Base-by-base conservation (phyloP, 257 asterid genomes). In the Coffea canephora region DNA sequence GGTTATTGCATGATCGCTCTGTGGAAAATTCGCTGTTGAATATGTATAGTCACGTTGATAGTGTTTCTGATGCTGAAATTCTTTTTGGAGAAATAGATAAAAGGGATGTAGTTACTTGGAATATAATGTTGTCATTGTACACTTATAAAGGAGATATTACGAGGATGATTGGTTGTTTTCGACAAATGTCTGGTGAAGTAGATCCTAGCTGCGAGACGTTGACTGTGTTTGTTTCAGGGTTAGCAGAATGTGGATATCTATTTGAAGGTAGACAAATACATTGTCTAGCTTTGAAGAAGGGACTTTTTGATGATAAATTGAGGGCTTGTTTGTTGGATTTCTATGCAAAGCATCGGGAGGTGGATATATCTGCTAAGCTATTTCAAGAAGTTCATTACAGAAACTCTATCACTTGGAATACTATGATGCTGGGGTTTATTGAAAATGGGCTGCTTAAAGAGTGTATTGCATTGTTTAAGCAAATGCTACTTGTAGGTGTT, bases 101-200 rank as follows among this genome's bases (percentile, higher is more conserved):
- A 34, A 79, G 72, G 75, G 93, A 89, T 65, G 76, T 78, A 18
- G 81, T 84, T 81, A 81, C 93, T 54, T 86, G 90, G 90, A 89
- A 89, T 76, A 89, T 82, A 45, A 81, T 89, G 85, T 83, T 88
- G 27, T 74, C 80, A 43, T 73, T 70, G 49, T 85, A 87, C 77
- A 79, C 88, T 43, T 82, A 77, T 25, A 67, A 57, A 41, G 84
- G 86, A 43, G 81, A 79, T 43, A 78, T 67, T 31, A 27, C 3
- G 45, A 75, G 39, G 57, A 84, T 83, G 85, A 31, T 27, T 5
- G 78, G 70, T 70, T 84, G 81, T 83, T 86, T 86, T 68, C 71
- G 23, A 76, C 19, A 67, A 82, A 86, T 87, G 89, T 78, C 76
- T 69, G 54, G 41, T 25, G 79, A 85, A 48, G 77, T 79, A 46